Evolutionary conservation across 352 stramenopile genomes (phyloP), one percentile per base, ranked within the genome.

Genomic region (Globisporangium middletonii): DNA sequence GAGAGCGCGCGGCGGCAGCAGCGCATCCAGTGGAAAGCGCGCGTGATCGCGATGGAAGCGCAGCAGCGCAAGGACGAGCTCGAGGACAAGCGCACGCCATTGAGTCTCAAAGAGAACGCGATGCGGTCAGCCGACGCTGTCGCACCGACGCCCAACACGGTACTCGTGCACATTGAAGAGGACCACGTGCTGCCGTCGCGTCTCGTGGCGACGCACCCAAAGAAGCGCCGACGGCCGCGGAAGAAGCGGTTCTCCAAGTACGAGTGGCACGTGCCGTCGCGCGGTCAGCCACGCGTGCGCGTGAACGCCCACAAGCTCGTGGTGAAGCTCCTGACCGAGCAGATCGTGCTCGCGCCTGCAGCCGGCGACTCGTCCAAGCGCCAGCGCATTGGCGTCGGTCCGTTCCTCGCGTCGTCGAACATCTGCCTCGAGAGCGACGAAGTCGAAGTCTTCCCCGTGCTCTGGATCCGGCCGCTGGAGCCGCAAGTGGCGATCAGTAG

Each of bases 391-490:
- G 26, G 41, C 1, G 54, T 83, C 15, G 73, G 72, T 1, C 44
- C 28, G n/a, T 88, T 82, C 59, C 45, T 81, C 23, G 57, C 67
- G 43, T 79, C 73, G 16, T 80, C 75, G 0, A 75, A 71, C 30
- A 72, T 88, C 50, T 69, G 62, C 4, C 59, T 88, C 4, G 67
- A 83, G 47, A 70, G 77, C 18, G 72, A 83, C 33, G 61, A 88
- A 55, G 72, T 88, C 15, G 78, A 88, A 57, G 78, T 86, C 5
- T 88, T 85, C 43, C 78, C 78, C 9, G 74, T 86, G 15, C 58
- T 88, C 50, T 41, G 82, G 33, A 73, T 88, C 63, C 75, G 73
- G 19, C 75, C 78, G 6, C 44, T 70, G 12, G 72, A 71, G 26
- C 57, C 73, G 2, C 48, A 69, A n/a, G 23, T 57, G 26, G 3